Evolutionary conservation across 2,329 filamentous ascomycete genomes (phyloP).

Genomic region (Geoglossum cookeanum): DNA sequence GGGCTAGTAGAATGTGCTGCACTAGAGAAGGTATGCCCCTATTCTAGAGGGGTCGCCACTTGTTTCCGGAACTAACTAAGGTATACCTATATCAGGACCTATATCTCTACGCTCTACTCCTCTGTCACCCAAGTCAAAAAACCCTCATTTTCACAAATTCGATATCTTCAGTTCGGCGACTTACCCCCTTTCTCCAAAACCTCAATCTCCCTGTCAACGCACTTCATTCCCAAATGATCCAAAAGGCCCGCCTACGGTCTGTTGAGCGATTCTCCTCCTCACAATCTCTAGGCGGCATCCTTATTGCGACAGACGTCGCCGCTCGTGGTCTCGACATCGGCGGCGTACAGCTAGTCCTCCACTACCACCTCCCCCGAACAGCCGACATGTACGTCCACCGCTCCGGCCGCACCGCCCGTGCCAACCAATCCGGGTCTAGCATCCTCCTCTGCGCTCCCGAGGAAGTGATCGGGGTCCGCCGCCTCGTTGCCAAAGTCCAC

Average conservation of each 20-base stretch:
- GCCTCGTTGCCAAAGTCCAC: conserved; percentile 79
- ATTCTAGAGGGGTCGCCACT: neutral
- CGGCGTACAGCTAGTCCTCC: conserved; percentile 70
- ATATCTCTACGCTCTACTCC: conserved; percentile 72
- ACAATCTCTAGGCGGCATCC: conserved; percentile 39
- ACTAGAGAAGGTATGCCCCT: conserved; percentile 57
- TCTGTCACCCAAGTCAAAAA: conserved; percentile 63
- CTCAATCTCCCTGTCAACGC: conserved; percentile 58
- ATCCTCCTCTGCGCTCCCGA: conserved; percentile 82
- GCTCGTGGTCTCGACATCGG: conserved; percentile 88
- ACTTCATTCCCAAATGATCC: conserved; percentile 84
- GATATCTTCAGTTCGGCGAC: conserved; percentile 73
- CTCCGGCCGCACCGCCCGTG: conserved; percentile 83
- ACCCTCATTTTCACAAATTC: conserved; percentile 92
- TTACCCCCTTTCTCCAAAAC: conserved; percentile 68
- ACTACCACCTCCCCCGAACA: conserved; percentile 84
- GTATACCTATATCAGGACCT: conserved; percentile 58
- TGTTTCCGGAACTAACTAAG: neutral
- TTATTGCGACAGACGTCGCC: conserved; percentile 86
- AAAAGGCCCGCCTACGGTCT: conserved; percentile 85
- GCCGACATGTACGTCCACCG: conserved; percentile 92
- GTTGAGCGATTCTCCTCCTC: conserved; percentile 70
- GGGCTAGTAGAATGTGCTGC: conserved; percentile 81
- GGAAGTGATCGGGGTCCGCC: conserved; percentile 66
- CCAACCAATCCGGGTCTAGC: conserved; percentile 55